These are phyloP conservation scores for Claviceps spartinae DNA, from an alignment of 2,329 filamentous ascomycete species.

Conservation along the genomic window DNA sequence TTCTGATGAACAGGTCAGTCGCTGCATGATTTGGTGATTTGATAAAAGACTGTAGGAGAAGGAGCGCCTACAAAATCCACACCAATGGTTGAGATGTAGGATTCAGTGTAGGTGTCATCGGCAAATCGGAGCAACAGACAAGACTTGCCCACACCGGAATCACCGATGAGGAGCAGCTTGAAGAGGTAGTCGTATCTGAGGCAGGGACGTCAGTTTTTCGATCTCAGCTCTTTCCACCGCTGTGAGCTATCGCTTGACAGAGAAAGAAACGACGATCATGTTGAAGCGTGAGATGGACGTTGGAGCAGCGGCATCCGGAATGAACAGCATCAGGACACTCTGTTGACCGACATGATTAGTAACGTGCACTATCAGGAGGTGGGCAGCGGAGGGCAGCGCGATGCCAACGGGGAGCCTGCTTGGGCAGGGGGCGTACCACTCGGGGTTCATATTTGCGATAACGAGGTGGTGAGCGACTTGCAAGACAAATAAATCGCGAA, in stretches of 20 bases:
- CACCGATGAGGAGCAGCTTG: conserved; percentile 99
- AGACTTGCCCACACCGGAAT: conserved; percentile 99
- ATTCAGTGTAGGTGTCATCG: conserved; percentile 98
- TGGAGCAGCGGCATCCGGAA: not conserved
- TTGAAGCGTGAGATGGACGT: not conserved
- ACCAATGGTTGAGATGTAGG: conserved; percentile 98
- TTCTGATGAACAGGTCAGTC: conserved; percentile 45
- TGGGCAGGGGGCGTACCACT: conserved; percentile 55
- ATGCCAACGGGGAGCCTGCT: conserved; percentile 11
- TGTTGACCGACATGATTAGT: conserved; percentile 4
- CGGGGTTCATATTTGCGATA: conserved; percentile 67
- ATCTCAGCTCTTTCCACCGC: not conserved
- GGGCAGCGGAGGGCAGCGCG: conserved; percentile 9
- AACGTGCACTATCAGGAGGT: conserved; percentile 15
- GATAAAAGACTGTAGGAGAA: not conserved
- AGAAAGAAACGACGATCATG: not conserved
- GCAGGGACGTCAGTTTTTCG: conserved; percentile 11
- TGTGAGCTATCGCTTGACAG: not conserved
- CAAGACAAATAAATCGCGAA: conserved; percentile 4
- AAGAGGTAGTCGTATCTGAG: conserved; percentile 99
- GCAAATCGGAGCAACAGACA: conserved; percentile 95
- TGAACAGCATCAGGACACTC: conserved; percentile 1
- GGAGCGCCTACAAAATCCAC: conserved; percentile 82
- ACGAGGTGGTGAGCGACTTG: conserved; percentile 3
- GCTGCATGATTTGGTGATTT: not conserved